Evolutionary conservation across 164 flowering plant genomes (phyloP).

Genomic region (Amborella trichopoda): DNA sequence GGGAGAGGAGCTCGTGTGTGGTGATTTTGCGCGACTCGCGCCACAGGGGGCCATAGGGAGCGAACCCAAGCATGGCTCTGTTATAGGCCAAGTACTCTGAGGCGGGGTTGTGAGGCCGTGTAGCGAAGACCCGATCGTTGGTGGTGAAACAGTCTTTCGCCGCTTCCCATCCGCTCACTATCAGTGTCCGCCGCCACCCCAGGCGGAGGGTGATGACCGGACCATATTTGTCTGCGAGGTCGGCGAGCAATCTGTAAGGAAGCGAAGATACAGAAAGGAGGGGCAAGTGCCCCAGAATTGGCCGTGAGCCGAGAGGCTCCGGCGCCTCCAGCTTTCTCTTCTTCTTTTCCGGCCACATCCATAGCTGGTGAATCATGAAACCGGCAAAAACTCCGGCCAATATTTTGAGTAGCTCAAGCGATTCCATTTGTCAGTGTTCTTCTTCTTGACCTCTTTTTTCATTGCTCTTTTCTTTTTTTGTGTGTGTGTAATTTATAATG

Average conservation of each 20-base stretch:
- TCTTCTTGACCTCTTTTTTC: no score
- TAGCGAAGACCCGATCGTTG: conserved; percentile 2
- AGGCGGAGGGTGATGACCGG: conserved; percentile 1
- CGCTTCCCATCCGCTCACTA: background rate
- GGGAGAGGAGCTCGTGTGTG: conserved; percentile 2
- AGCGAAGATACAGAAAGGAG: conserved; percentile 1
- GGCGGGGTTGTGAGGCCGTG: background rate
- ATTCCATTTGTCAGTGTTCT: no score
- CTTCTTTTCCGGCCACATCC: no score
- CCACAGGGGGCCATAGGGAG: conserved; percentile 6
- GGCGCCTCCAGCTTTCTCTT: no score
- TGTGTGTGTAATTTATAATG: no score
- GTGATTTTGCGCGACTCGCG: conserved; percentile 2
- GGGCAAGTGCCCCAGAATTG: conserved; percentile 4
- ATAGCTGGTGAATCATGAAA: no score
- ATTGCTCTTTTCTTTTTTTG: no score
- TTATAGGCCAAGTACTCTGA: background rate
- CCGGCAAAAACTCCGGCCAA: no score
- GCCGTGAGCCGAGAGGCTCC: background rate
- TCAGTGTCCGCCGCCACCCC: background rate
- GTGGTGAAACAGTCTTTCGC: conserved; percentile 5
- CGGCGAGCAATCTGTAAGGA: background rate
- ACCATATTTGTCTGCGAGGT: conserved; percentile 2
- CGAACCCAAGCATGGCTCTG: background rate
- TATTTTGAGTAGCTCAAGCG: no score